A percentile compares a stretch with the other conserved stretches of the same genome.
Evolutionary conservation across 306 rosid species (phyloP).

Genomic region (Begonia masoniana): DNA sequence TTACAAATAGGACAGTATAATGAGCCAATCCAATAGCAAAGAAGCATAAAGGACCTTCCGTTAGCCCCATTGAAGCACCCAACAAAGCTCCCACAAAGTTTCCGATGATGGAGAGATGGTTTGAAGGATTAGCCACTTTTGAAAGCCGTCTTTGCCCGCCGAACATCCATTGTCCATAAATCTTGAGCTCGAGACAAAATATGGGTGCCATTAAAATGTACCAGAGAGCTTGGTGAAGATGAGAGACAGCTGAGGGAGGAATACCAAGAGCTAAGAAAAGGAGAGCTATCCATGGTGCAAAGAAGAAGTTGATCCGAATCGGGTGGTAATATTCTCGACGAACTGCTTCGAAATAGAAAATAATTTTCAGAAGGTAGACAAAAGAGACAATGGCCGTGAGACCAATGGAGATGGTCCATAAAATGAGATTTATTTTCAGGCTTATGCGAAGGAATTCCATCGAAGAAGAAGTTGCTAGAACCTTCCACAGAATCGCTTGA

Average conservation of each 20-base stretch:
- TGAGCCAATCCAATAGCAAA: conserved; percentile 82
- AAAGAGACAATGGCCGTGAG: conserved; percentile 22
- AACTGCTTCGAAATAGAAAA: conserved; percentile 81
- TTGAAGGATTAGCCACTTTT: conserved; percentile 79
- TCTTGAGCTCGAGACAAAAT: conserved; percentile 66
- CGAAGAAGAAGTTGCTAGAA: conserved; percentile 47
- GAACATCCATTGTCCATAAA: conserved; percentile 98
- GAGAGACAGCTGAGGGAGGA: conserved; percentile 46
- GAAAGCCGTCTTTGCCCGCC: conserved; percentile 84
- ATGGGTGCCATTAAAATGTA: conserved; percentile 75
- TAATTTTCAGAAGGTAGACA: conserved; percentile 39
- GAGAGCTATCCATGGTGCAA: conserved; percentile 81
- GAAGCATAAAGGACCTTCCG: conserved; percentile 85
- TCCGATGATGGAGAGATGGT: conserved; percentile 71
- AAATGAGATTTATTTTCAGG: conserved; percentile 32
- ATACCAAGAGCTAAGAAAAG: conserved; percentile 61
- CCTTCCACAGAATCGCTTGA: conserved; percentile 89
- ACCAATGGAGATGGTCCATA: conserved; percentile 55
- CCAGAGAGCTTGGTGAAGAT: conserved; percentile 48
- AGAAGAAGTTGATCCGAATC: conserved; percentile 78
- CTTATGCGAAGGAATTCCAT: conserved; percentile 58
- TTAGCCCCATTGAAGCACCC: conserved; percentile 82
- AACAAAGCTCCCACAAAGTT: conserved; percentile 83
- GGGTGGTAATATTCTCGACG: conserved; percentile 88
- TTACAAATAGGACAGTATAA: conserved; percentile 67